A percentile compares a stretch with the other conserved stretches of the same genome.
These are phyloP conservation scores for Betula pendula DNA, from an alignment of 306 rosid genomes.

Conservation along the genomic window DNA sequence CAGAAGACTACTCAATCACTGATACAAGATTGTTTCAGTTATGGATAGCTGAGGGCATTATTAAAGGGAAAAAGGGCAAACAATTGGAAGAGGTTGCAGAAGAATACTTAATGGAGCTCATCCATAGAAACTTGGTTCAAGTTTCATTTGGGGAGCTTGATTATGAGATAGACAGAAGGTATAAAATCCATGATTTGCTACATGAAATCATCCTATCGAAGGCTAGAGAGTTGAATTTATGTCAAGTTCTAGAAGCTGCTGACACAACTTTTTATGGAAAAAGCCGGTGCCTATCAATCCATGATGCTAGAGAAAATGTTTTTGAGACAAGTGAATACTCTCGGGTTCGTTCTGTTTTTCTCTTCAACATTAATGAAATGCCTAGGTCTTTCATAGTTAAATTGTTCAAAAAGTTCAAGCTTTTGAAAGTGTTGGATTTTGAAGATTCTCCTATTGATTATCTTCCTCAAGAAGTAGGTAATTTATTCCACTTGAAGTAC, in stretches of 20 bases:
- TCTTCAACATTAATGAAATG: neutral
- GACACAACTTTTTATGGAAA: neutral
- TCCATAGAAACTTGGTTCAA: slow-evolving; percentile 4
- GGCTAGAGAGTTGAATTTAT: neutral
- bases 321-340: neutral
- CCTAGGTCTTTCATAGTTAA: neutral
- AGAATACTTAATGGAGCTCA: slow-evolving; percentile 15
- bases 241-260: neutral
- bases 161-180: neutral
- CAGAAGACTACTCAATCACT: slow-evolving; percentile 8
- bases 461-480: neutral
- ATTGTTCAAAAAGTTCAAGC: neutral
- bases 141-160: neutral
- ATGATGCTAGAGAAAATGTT: neutral
- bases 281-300: neutral
- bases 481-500: neutral
- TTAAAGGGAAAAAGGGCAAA: neutral
- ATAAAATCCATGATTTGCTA: neutral
- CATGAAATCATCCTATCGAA: slow-evolving; percentile 6
- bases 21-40: neutral
- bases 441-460: neutral
- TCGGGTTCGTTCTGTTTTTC: neutral
- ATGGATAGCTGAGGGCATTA: slow-evolving; percentile 23
- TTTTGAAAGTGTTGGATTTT: slow-evolving; percentile 7
- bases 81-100: neutral